Base-by-base conservation (phyloP, 495 filamentous ascomycete genomes). In the Xanthoparmelia taractica region DNA sequence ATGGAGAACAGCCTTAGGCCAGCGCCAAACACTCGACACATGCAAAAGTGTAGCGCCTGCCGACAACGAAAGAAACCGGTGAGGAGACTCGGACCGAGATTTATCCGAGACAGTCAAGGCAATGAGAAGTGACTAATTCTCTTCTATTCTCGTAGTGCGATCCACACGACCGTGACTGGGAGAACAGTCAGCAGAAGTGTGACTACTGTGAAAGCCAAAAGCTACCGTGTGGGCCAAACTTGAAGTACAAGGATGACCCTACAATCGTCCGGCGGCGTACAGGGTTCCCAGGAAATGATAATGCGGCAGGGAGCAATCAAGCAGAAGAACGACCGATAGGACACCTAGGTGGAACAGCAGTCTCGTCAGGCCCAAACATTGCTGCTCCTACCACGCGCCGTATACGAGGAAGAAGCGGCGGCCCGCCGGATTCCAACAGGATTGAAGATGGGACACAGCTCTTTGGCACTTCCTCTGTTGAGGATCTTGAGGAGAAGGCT, bases 401-500 rank as follows among this genome's bases (percentile, higher is more conserved):
- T 48, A 48, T 1, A 25, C 13, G 23, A 48, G 40, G 40, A 18
- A 41, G 17, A 41, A 18, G 10, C 7, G n/a, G 8, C 7, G 43
- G 15, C 17, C 36, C 31, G 27, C 31, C 54, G 54, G 17, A 20
- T 57, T 17, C 13, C n/a, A n/a, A 23, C 12, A 8, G 23, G n/a
- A 36, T 45, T n/a, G 12, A 41, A 59, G 18, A 18, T 27, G 37
- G 37, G 8, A 29, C 12, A 59, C 23, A 29, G 17, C 20, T n/a
- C 8, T 34, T 25, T 20, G 18, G 31, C 33, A 25, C 17, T 12
- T 1, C 2, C 20, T 38, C 57, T 7, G 8, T 41, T 15, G 37
- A 43, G 34, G 34, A 59, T 11, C 37, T 59, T 17, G 40, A 37
- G 29, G 20, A 11, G n/a, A 59, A 59, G 37, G 57, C 57, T 38